Conservation (phyloP, 1,284 basidiomycete genomes). For the Agroathelia rolfsii region DNA sequence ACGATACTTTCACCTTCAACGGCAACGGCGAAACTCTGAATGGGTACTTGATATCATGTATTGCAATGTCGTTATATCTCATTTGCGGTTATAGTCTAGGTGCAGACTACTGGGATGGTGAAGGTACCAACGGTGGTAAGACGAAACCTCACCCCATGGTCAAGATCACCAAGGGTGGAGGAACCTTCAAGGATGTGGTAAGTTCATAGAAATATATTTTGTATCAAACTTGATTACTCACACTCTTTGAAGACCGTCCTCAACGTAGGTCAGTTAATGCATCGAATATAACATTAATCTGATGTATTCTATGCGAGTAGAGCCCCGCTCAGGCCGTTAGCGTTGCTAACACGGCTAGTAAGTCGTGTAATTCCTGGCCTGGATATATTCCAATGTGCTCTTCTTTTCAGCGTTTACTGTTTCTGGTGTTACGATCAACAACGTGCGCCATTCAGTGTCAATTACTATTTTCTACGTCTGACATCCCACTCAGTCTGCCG, state of each 20-base stretch:
- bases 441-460: constrained; percentile 9
- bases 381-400: too few relatives aligned
- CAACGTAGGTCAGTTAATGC: constrained; percentile 1
- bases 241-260: constrained; percentile 5
- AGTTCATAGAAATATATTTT: too few relatives aligned
- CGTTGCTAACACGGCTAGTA: constrained; percentile 11
- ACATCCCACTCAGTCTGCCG: constrained; percentile 6
- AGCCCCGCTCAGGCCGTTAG: constrained; percentile 7
- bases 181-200: constrained; percentile 2
- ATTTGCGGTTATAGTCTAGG: too few relatives aligned
- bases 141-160: constrained; percentile 13
- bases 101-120: too few relatives aligned
- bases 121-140: too few relatives aligned
- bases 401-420: constrained; percentile 12
- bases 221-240: too few relatives aligned
- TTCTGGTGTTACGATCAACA: constrained; percentile 13
- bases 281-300: neutral
- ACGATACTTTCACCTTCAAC: constrained; percentile 4
- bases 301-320: too few relatives aligned
- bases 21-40: too few relatives aligned
- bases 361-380: too few relatives aligned
- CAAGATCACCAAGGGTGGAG: constrained; percentile 12
- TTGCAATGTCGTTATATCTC: too few relatives aligned
- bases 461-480: constrained; percentile 8
- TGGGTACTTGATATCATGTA: too few relatives aligned